Base-by-base conservation (phyloP, 176 grass and related monocot species). In the Panicum miliaceum region DNA sequence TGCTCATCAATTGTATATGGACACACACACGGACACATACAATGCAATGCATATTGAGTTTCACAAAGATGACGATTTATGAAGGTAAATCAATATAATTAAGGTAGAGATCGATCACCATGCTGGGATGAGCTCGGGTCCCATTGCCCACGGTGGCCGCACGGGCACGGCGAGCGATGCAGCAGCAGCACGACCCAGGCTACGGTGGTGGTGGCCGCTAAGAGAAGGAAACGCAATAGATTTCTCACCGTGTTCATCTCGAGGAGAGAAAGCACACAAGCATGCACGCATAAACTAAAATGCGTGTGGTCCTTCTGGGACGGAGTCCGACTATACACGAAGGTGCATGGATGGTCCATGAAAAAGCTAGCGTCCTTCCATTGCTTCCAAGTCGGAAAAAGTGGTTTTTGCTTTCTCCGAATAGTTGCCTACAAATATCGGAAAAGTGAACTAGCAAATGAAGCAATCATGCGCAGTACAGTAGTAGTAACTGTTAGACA, bases 221-320 rank as follows among this genome's bases (percentile, higher is more conserved):
- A 5, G 56, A 90, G 32, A 15, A 90, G 71, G 63, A 90, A 86
- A 14, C 83, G 60, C 77, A 65, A 19, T 9, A 79, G 42, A 36
- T 79, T 79, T 35, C 42, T 79, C 77, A 51, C 42, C 42, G 11
- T 11, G 18, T 48, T 64, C 77, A 79, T 79, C 58, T 22, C 22
- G 42, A 47, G n/a, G 12, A 8, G 3, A 79, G 12, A 40, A 3
- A 7, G 36, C 63, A 16, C 11, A 15, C 25, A 40, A 5, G 40
- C 40, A 1, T 8, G 40, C 40, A 8, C 40, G n/a, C n/a, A n/a
- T n/a, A n/a, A n/a, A n/a, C n/a, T n/a, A n/a, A n/a, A n/a, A n/a
- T n/a, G n/a, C n/a, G n/a, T n/a, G n/a, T 8, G 1, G 38, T 40
- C 38, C 12, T 46, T 8, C 43, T 46, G 43, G 8, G 43, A 45